Conservation (phyloP, 2,329 filamentous ascomycete genomes). For the Sordariomycetes sp. region DNA sequence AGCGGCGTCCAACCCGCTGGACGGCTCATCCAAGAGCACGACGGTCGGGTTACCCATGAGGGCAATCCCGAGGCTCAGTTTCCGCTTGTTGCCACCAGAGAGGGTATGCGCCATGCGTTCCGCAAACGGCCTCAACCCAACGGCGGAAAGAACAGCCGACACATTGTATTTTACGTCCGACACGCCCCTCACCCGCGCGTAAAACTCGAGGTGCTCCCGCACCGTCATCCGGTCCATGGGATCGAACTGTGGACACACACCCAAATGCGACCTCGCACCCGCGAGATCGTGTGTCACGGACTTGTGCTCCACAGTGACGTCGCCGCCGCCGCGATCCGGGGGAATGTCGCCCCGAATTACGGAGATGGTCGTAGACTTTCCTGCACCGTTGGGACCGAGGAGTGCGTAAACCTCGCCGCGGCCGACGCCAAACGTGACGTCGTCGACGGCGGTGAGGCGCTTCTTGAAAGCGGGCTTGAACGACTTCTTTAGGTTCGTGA, state of each 20-base stretch:
- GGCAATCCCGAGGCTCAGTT: conserved; percentile 77
- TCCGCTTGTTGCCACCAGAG: conserved; percentile 88
- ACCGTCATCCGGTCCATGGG: conserved; percentile 89
- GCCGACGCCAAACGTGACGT: conserved; percentile 71
- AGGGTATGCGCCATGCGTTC: conserved; percentile 66
- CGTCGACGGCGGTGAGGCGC: conserved; percentile 68
- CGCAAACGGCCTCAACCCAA: conserved; percentile 60
- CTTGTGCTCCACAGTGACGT: conserved; percentile 67
- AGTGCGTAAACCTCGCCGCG: conserved; percentile 78
- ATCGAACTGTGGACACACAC: conserved; percentile 84
- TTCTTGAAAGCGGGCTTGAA: conserved; percentile 39
- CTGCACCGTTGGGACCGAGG: conserved; percentile 81
- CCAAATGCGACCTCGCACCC: conserved; percentile 61
- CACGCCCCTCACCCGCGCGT: conserved; percentile 73
- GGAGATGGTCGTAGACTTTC: conserved; percentile 82
- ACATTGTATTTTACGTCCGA: conserved; percentile 66
- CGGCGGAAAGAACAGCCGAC: conserved; percentile 61
- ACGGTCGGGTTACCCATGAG: conserved; percentile 87
- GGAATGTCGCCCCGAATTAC: conserved; percentile 84
- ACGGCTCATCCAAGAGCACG: conserved; percentile 79
- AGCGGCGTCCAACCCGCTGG: conserved; percentile 77
- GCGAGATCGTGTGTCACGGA: conserved; percentile 63
- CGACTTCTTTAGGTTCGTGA: conserved; percentile 66
- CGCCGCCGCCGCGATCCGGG: conserved; percentile 56
- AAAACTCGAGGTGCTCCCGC: conserved; percentile 74